Evolutionary conservation across 805 yeast genomes (phyloP).

Genomic region (Suhomyces prunicola): DNA sequence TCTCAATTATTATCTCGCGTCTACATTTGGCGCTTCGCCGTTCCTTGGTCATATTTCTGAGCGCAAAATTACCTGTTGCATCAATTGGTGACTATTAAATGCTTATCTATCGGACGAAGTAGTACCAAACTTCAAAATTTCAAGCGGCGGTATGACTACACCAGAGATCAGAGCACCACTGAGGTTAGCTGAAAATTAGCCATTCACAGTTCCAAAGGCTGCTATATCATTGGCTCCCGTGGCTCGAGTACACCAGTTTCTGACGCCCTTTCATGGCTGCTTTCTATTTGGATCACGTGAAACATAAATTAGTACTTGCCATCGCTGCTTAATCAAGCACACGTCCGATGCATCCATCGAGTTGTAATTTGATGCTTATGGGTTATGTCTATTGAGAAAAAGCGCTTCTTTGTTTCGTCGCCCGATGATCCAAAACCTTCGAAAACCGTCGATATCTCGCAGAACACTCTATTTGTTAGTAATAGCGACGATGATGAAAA

Average conservation of each 20-base stretch:
- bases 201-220: neutral
- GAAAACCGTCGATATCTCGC: neutral
- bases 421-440: neutral
- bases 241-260: neutral
- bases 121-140: neutral
- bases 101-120: neutral
- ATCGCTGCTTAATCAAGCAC: neutral
- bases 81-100: neutral
- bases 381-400: constrained; percentile 2
- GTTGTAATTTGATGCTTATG: neutral
- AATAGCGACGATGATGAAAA: constrained; percentile 3
- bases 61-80: neutral
- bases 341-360: neutral
- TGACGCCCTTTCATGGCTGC: neutral
- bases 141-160: neutral
- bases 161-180: neutral
- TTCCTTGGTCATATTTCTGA: neutral
- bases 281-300: neutral
- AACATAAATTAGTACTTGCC: neutral
- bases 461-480: constrained; percentile 3
- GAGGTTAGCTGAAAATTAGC: neutral
- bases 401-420: neutral
- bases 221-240: neutral
- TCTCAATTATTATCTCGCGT: neutral
- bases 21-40: neutral